A percentile compares a stretch with the other conserved stretches of the same genome.
These are phyloP conservation scores for Phytophthora idaei DNA, from an alignment of 352 stramenopile species.

Conservation along the genomic window DNA sequence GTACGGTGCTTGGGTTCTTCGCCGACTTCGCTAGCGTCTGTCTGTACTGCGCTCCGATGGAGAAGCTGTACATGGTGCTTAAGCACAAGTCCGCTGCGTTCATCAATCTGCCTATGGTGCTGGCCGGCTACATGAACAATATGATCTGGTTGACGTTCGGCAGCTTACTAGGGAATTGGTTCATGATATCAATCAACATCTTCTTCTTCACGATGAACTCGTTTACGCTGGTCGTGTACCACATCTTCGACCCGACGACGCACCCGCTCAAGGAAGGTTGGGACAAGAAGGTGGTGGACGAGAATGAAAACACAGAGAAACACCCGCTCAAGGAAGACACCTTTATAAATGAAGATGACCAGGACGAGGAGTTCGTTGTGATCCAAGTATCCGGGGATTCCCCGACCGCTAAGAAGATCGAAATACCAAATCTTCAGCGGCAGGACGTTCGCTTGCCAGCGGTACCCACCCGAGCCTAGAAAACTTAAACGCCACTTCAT, in stretches of 20 bases:
- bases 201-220: slow-evolving; percentile 38
- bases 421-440: neutral
- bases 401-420: slow-evolving; percentile 1
- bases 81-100: slow-evolving; percentile 52
- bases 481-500: neutral
- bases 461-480: neutral
- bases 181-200: slow-evolving; percentile 47
- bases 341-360: slow-evolving; percentile 16
- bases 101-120: slow-evolving; percentile 52
- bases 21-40: slow-evolving; percentile 48
- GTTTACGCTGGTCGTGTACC: slow-evolving; percentile 31
- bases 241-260: slow-evolving; percentile 37
- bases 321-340: slow-evolving; percentile 11
- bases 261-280: slow-evolving; percentile 29
- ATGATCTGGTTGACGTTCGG: slow-evolving; percentile 56
- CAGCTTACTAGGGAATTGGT: slow-evolving; percentile 36
- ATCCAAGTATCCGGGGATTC: slow-evolving; percentile 11
- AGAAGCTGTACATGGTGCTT: slow-evolving; percentile 47
- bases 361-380: slow-evolving; percentile 24
- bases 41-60: slow-evolving; percentile 52
- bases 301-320: slow-evolving; percentile 15
- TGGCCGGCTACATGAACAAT: slow-evolving; percentile 51
- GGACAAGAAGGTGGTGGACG: slow-evolving; percentile 20
- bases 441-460: slow-evolving; percentile 9
- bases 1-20: slow-evolving; percentile 40